Base-by-base conservation (phyloP, 139 green algal species). In the Eudorina sp. region DNA sequence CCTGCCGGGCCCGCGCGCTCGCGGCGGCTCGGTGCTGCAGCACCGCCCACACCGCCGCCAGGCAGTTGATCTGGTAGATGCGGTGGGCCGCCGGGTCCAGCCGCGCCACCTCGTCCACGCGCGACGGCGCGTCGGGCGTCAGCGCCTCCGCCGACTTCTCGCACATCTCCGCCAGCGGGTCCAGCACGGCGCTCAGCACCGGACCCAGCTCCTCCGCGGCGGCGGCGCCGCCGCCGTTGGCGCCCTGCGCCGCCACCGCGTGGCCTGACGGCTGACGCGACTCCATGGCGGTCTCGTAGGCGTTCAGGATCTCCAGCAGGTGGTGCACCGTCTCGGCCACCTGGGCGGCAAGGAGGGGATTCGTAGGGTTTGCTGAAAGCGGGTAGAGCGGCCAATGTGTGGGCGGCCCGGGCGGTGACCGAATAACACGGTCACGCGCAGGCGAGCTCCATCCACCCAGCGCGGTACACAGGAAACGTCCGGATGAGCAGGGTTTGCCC, bases 21-120 rank as follows among this genome's bases (percentile, higher is more conserved):
- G 64, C 66, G 0, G 82, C 66, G 4, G 64, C 64, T 4, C 82
- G 82, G 66, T 79, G 64, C 82, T 88, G 82, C 64, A 88, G 45
- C 43, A 79, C 82, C 27, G 27, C 36, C 82, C 82, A 88, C 34
- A 96, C 85, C 1, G 90, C 90, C 29, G 90, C 60, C 27, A 97
- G 66, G 92, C 95, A 97, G 92, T 98, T 98, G 79, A 98, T 89
- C 2, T 96, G 41, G 91, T 95, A 98, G 21, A 96, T 85, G 40
- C 45, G 83, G 72, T 94, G 93, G 3, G 94, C 91, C 8, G 78
- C 76, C 38, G 94, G 95, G 84, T 94, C 92, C 78, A 96, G 55
- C 27, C 91, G 90, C 5, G 58, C 45, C 23, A 75, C 48, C 83
- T 90, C 83, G 45, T 95, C 94, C 64, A 96, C 89, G 38, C 93